Conservation (phyloP, 192 early-diverging fungal genomes). For the Podila clonocystis region DNA sequence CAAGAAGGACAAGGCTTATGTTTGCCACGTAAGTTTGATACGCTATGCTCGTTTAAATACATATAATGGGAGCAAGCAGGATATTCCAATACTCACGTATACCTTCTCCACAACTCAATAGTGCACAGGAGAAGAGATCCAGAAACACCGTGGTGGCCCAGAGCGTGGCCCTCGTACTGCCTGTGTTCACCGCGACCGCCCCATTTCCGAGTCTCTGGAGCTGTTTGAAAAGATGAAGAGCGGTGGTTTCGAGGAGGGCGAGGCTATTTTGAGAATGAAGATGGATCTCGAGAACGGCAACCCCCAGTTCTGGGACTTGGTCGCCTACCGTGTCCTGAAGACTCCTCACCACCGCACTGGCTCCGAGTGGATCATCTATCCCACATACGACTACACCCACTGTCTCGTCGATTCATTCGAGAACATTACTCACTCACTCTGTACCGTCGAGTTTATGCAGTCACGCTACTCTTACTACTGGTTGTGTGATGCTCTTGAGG, state of each 20-base stretch:
- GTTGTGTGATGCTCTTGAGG: constrained; percentile 96
- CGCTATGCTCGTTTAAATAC: not conserved
- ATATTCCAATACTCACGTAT: too few relatives aligned
- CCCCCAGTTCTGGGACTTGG: constrained; percentile 99
- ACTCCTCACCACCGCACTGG: constrained; percentile 94
- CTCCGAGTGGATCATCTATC: constrained; percentile 97
- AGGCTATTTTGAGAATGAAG: constrained; percentile 98
- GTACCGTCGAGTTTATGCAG: constrained; percentile 95
- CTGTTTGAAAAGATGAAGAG: constrained; percentile 99
- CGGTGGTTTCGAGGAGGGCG: constrained; percentile 92
- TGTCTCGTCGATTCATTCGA: constrained; percentile 99
- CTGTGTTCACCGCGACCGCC: constrained; percentile 92
- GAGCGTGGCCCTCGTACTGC: constrained; percentile 85
- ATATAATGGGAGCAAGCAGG: too few relatives aligned
- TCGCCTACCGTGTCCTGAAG: constrained; percentile 96
- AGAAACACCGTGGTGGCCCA: constrained; percentile 91
- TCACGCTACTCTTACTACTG: constrained; percentile 99
- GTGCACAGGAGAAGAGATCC: constrained; percentile 96
- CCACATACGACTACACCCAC: constrained; percentile 99
- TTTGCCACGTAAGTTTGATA: constrained; percentile 44
- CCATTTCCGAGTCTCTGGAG: constrained; percentile 88
- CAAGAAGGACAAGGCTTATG: constrained; percentile 87
- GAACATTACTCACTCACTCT: constrained; percentile 99
- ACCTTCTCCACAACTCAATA: constrained; percentile 48
- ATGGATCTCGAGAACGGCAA: constrained; percentile 98